Percentiles rank a stretch among this genome's conserved stretches.
Evolutionary conservation across 805 yeast species (phyloP).

Genomic region (Ogataea corticis): DNA sequence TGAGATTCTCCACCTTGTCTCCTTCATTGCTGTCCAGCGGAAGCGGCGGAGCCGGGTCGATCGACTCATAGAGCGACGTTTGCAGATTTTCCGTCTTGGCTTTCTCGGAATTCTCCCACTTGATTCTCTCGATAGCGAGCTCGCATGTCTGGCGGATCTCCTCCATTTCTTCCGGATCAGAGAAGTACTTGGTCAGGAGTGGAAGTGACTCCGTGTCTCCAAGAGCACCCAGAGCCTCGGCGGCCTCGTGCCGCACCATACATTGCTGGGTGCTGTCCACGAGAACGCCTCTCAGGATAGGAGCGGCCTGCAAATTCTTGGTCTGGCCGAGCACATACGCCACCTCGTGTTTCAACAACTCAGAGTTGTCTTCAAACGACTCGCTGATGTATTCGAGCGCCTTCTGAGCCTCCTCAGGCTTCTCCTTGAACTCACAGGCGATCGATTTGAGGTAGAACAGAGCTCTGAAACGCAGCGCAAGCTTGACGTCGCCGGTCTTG

Average conservation of each 20-base stretch:
- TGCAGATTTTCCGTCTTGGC: slow-evolving; percentile 71
- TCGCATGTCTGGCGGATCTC: slow-evolving; percentile 98
- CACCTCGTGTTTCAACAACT: slow-evolving; percentile 93
- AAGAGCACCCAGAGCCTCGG: slow-evolving; percentile 96
- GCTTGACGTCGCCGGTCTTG: slow-evolving; percentile 64
- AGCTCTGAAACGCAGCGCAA: slow-evolving; percentile 92
- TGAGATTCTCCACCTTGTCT: slow-evolving; percentile 65
- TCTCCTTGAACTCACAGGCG: slow-evolving; percentile 68
- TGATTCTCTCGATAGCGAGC: slow-evolving; percentile 90
- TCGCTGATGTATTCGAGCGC: slow-evolving; percentile 85
- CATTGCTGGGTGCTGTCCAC: slow-evolving; percentile 68
- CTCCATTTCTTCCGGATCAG: slow-evolving; percentile 66
- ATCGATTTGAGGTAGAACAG: slow-evolving; percentile 84
- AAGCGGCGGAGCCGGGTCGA: slow-evolving; percentile 98
- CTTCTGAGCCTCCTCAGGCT: slow-evolving; percentile 52
- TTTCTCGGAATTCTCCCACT: slow-evolving; percentile 79
- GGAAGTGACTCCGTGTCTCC: slow-evolving; percentile 76
- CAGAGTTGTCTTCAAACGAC: slow-evolving; percentile 79
- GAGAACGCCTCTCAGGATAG: slow-evolving; percentile 71
- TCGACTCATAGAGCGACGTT: slow-evolving; percentile 75
- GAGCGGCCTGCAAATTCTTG: slow-evolving; percentile 76
- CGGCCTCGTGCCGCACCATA: slow-evolving; percentile 99
- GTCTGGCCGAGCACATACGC: slow-evolving; percentile 98
- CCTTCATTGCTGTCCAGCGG: slow-evolving; percentile 50
- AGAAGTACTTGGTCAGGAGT: slow-evolving; percentile 61